Conservation (phyloP, 805 yeast species). For the Schizosaccharomyces japonicus region DNA sequence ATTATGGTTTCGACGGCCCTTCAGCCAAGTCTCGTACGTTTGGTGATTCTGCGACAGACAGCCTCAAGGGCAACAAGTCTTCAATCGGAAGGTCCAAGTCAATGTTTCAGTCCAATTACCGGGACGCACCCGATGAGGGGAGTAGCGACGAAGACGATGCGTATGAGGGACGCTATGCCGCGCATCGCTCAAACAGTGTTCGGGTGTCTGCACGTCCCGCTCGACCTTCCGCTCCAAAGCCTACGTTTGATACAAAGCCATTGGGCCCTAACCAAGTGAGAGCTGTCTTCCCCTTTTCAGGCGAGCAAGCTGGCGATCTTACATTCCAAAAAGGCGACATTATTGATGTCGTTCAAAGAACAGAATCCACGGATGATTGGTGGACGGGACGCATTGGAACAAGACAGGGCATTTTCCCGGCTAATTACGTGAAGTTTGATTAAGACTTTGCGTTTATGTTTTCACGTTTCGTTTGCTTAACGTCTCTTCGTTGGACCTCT, state of each 20-base stretch:
- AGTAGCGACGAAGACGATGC: neutral
- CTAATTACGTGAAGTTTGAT: slow-evolving; percentile 1
- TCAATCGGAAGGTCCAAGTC: no score
- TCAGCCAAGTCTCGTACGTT: neutral
- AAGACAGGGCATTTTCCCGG: slow-evolving; percentile 40
- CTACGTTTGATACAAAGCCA: slow-evolving; percentile 15
- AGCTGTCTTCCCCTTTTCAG: slow-evolving; percentile 70
- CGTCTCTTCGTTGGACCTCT: no score
- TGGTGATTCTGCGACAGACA: neutral
- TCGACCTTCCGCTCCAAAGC: slow-evolving; percentile 23
- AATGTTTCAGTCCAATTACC: neutral
- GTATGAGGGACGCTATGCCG: neutral
- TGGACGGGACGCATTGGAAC: slow-evolving; percentile 89
- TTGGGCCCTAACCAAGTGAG: slow-evolving; percentile 35
- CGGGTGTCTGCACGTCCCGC: slow-evolving; percentile 13
- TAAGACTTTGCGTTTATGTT: no score
- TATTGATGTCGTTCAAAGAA: slow-evolving; percentile 61
- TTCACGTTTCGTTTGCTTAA: no score
- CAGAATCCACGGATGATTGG: slow-evolving; percentile 87
- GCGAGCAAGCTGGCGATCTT: slow-evolving; percentile 83
- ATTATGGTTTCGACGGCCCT: slow-evolving; percentile 12
- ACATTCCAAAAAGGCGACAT: slow-evolving; percentile 87
- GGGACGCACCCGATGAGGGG: neutral
- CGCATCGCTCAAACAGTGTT: neutral
- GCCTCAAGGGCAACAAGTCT: no score